Conservation (phyloP, 257 asterid genomes). For the Cruciata laevipes region DNA sequence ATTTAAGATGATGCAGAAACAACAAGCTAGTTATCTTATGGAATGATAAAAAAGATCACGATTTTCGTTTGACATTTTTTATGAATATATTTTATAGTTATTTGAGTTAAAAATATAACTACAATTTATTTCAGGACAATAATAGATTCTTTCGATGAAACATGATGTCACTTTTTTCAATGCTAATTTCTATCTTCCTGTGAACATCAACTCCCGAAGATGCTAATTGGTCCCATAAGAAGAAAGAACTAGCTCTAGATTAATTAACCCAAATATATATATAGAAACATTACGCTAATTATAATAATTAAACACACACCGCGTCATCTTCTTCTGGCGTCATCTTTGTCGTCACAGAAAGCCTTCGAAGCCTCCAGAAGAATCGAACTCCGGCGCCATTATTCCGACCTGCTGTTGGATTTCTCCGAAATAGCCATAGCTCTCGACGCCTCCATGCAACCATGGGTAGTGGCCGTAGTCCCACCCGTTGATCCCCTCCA, state of each 20-base stretch:
- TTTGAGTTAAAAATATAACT: too few relatives aligned
- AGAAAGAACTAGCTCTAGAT: not conserved
- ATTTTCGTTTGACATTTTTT: too few relatives aligned
- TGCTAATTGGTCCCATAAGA: constrained; percentile 13
- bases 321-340: not conserved
- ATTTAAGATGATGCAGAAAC: too few relatives aligned
- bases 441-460: constrained; percentile 30
- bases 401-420: constrained; percentile 3
- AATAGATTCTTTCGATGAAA: too few relatives aligned
- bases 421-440: constrained; percentile 39
- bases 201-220: too few relatives aligned
- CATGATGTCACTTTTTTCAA: too few relatives aligned
- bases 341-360: constrained; percentile 11
- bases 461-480: constrained; percentile 35
- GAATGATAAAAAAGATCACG: too few relatives aligned
- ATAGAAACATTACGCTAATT: not conserved
- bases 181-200: too few relatives aligned
- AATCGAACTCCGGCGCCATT: constrained; percentile 15
- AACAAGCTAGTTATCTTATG: too few relatives aligned
- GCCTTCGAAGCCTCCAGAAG: constrained; percentile 32
- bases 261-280: not conserved
- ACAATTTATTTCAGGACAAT: too few relatives aligned
- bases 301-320: constrained; percentile 9
- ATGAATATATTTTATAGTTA: too few relatives aligned
- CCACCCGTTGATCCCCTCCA: constrained; percentile 32